These are phyloP conservation scores for Fusarium multiceps DNA, from an alignment of 2,329 filamentous ascomycete genomes.

Conservation along the genomic window DNA sequence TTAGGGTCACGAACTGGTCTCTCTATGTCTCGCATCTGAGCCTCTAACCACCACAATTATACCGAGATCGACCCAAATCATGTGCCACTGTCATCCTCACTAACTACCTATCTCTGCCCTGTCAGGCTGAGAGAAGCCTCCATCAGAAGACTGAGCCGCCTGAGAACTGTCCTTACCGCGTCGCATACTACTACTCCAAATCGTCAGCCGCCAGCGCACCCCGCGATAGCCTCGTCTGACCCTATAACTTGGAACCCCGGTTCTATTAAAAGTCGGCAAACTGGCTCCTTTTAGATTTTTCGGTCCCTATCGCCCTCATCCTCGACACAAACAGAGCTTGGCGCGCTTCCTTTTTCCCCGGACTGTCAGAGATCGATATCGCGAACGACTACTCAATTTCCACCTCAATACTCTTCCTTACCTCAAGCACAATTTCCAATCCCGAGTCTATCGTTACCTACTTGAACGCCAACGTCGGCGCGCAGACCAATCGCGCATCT, in stretches of 20 bases:
- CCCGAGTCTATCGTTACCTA: constrained; percentile 79
- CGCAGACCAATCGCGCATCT: constrained; percentile 59
- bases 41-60: constrained; percentile 18
- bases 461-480: constrained; percentile 71
- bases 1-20: constrained; percentile 40
- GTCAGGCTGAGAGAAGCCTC: constrained; percentile 36
- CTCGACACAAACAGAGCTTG: constrained; percentile 60
- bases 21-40: constrained; percentile 25
- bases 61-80: constrained; percentile 37
- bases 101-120: constrained; percentile 30
- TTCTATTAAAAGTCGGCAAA: constrained; percentile 44
- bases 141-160: constrained; percentile 50
- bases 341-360: constrained; percentile 77
- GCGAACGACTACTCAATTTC: constrained; percentile 74
- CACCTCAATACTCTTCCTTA: constrained; percentile 79
- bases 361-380: constrained; percentile 69
- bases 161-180: constrained; percentile 32
- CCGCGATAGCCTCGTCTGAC: constrained; percentile 28
- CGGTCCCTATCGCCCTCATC: constrained; percentile 50
- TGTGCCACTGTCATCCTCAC: constrained; percentile 39
- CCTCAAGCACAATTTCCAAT: constrained; percentile 77
- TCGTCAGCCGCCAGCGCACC: constrained; percentile 26
- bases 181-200: constrained; percentile 4
- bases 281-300: constrained; percentile 60
- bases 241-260: constrained; percentile 4